Base-by-base conservation (phyloP, 257 asterid genomes). In the Lycium barbarum region DNA sequence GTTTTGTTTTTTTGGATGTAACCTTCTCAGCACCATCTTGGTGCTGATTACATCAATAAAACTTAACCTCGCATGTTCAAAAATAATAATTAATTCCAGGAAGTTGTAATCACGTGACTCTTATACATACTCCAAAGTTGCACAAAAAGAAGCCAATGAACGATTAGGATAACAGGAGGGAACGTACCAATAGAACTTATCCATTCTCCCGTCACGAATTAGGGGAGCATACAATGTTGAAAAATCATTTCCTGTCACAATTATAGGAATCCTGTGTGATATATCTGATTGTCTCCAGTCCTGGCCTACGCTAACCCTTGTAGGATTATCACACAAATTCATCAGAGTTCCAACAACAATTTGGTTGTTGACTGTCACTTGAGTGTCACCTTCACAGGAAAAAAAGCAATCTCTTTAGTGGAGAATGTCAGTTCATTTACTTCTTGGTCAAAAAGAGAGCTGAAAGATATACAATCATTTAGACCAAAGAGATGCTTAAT, bases 191-290 rank as follows among this genome's bases (percentile, higher is more conserved):
- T 92, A 94, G 85, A 96, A 94, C 88, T 96, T 96, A 35, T 96
- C 99, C 99, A 96, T 96, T 91, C 99, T 96, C 87, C 99, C 92
- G 86, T 95, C 98, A 83, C 98, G 98, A 84, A 94, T 90, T 89
- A 95, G 86, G 53, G 98, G 98, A 63, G 98, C 98, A 90, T 94
- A 95, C 35, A 94, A 84, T 85, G 90, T 94, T 61, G 99, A 89
- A 5, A 95, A 85, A 89, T 95, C 98, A 87, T 95, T 95, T 88
- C 99, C 98, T 35, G 98, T 95, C 79, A 94, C 97, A 80, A 95
- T 95, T 74, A 94, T 87, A 26, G 99, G 98, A 83, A 94, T 88
- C 91, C 98, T 89, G 70, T 93, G 84, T 79, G 95, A 92, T 84
- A 90, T 74, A 83, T 96, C 98, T 5, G 92, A 33, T 86, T 93